Base-by-base conservation (phyloP, 768 basidiomycete genomes). In the Exidia glandulosa region DNA sequence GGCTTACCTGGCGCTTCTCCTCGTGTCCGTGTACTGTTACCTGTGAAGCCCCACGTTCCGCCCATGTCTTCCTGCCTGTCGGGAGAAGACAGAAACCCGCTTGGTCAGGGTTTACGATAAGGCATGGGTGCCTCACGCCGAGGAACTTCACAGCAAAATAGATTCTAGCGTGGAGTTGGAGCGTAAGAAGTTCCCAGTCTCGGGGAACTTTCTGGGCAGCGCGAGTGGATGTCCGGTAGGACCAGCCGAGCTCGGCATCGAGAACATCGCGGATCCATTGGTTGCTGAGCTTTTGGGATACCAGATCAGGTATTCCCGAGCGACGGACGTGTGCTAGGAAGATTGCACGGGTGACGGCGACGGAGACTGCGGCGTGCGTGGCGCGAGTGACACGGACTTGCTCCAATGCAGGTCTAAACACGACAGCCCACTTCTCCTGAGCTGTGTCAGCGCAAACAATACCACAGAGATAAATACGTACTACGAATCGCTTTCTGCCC, bases 21-120 rank as follows among this genome's bases (percentile, higher is more conserved):
- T 72, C 70, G 30, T 67, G 64, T 0, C 62, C 64, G 27, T 61
- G 25, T 54, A 68, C 63, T 31, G 68, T 61, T n/a, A 73, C 70
- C 55, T 72, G 69, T 7, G 57, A 31, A 3, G 63, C 48, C 2
- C 70, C 65, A 19, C 34, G 62, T 5, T 62, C 59, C 2, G 61
- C 61, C 37, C 54, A 72, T 0, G 69, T 71, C 16, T 57, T 48
- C 14, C 59, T 61, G 27, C 61, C 57, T 0, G 58, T 56, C 2
- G 59, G 62, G 25, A 66, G 58, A 30, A 68, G 14, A 14, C 62
- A 34, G 19, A 67, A 50, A 1, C 66, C 61, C 0, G 65, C 71
- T 57, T 71, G 66, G 36, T 70, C 65, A 4, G 60, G 56, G 52
- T 71, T 71, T 48, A 71, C 57, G n/a, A 65, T 32, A 3, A 67